A percentile compares a stretch with the other conserved stretches of the same genome.
These are phyloP conservation scores for Herpetospermum pedunculosum DNA, from an alignment of 306 rosid species.

Conservation along the genomic window DNA sequence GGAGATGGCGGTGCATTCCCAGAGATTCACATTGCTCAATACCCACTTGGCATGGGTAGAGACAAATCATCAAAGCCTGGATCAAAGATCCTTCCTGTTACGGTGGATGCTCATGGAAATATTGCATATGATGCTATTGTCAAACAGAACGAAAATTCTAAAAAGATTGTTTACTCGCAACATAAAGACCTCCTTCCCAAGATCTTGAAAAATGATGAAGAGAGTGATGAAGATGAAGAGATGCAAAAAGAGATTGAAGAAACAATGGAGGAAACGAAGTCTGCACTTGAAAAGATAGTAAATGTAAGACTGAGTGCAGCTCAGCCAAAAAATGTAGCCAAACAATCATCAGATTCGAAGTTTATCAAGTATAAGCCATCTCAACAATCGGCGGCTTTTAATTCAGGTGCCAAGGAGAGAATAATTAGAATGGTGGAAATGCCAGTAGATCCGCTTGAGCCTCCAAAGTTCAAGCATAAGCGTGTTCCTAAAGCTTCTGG, in stretches of 20 bases:
- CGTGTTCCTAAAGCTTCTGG: slow-evolving; percentile 82
- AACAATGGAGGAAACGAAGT: slow-evolving; percentile 62
- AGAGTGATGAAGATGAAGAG: slow-evolving; percentile 40
- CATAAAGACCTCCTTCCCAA: slow-evolving; percentile 64
- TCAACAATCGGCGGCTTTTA: slow-evolving; percentile 69
- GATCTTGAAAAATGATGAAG: slow-evolving; percentile 47
- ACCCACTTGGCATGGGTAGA: slow-evolving; percentile 85
- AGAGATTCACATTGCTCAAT: slow-evolving; percentile 82
- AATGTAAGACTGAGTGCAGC: slow-evolving; percentile 74
- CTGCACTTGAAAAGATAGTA: slow-evolving; percentile 79
- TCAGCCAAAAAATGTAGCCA: slow-evolving; percentile 75
- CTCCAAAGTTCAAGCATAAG: slow-evolving; percentile 89
- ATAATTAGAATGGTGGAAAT: slow-evolving; percentile 82
- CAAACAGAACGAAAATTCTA: slow-evolving; percentile 70
- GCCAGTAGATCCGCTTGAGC: slow-evolving; percentile 93
- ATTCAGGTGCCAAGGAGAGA: slow-evolving; percentile 82
- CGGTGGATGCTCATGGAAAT: slow-evolving; percentile 72
- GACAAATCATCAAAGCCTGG: slow-evolving; percentile 41
- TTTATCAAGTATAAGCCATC: slow-evolving; percentile 84
- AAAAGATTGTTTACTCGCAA: slow-evolving; percentile 65
- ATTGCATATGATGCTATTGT: slow-evolving; percentile 85
- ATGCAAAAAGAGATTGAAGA: slow-evolving; percentile 55
- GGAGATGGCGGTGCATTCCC: slow-evolving; percentile 93
- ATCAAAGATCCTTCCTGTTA: slow-evolving; percentile 61
- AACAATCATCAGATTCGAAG: slow-evolving; percentile 53